A percentile compares a stretch with the other conserved stretches of the same genome.
phyloP scores from a whole-genome alignment of 2,329 filamentous ascomycete species.

The Metarhizium sp. region DNA sequence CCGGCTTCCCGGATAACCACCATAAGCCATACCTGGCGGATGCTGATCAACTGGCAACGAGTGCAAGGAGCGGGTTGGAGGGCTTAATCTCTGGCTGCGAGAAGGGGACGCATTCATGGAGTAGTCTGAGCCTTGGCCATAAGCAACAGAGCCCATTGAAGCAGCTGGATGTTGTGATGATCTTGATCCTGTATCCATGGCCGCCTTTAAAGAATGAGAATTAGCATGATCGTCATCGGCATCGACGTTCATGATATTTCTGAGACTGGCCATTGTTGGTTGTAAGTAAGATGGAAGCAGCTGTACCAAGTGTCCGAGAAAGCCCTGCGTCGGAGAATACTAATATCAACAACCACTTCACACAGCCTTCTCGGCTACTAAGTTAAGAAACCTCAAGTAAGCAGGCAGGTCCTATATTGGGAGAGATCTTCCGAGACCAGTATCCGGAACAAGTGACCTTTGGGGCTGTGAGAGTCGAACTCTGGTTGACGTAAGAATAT shows the following conservation, averaged over 20 bases:
- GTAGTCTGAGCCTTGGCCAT: slow-evolving; percentile 8
- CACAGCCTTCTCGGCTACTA: slow-evolving; percentile 32
- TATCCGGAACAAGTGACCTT: neutral
- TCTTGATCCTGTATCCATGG: slow-evolving; percentile 29
- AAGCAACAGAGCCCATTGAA: slow-evolving; percentile 22
- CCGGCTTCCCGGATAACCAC: slow-evolving; percentile 14
- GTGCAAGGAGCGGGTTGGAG: slow-evolving; percentile 18
- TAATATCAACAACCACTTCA: slow-evolving; percentile 12
- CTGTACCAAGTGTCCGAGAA: neutral
- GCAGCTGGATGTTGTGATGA: slow-evolving; percentile 19
- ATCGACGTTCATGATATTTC: slow-evolving; percentile 48
- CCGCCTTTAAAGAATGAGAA: slow-evolving; percentile 35
- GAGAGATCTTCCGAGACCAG: neutral
- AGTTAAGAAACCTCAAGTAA: slow-evolving; percentile 6
- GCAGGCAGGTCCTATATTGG: slow-evolving; percentile 5
- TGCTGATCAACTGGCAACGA: slow-evolving; percentile 14
- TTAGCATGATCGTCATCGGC: slow-evolving; percentile 39
- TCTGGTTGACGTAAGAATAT: neutral
- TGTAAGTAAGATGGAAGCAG: slow-evolving; percentile 28
- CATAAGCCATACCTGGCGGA: slow-evolving; percentile 16
- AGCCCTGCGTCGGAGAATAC: slow-evolving; percentile 1
- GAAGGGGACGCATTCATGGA: slow-evolving; percentile 20
- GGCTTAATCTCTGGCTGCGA: slow-evolving; percentile 25
- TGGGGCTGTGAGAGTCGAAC: slow-evolving; percentile 8
- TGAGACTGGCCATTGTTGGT: slow-evolving; percentile 43